Evolutionary conservation across 805 yeast species (phyloP).

Genomic region (Candida pini): DNA sequence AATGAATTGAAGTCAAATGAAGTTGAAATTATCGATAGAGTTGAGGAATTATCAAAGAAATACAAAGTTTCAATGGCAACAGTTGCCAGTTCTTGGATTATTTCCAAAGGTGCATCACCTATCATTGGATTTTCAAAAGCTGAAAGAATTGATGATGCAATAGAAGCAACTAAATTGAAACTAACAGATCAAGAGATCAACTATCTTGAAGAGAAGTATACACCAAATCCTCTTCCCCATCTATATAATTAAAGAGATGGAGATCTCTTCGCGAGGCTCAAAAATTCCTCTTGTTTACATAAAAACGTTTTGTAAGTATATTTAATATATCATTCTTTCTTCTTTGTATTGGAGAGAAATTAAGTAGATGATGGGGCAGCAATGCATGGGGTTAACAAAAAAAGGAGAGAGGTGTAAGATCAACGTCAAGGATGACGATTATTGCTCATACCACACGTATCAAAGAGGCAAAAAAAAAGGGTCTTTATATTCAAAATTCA

Average conservation of each 20-base stretch:
- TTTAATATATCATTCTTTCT: too few relatives aligned
- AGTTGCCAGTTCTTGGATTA: conserved; percentile 46
- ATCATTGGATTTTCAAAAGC: too few relatives aligned
- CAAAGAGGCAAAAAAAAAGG: conserved; percentile 6
- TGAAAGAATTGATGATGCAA: conserved; percentile 47
- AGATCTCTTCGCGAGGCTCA: too few relatives aligned
- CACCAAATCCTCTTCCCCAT: too few relatives aligned
- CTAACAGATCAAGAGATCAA: conserved; percentile 34
- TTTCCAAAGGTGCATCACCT: conserved; percentile 44
- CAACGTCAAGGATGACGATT: conserved; percentile 15
- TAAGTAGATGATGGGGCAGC: too few relatives aligned
- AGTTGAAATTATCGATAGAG: conserved; percentile 37
- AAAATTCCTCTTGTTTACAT: too few relatives aligned
- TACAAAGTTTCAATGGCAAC: conserved; percentile 43
- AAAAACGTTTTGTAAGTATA: too few relatives aligned
- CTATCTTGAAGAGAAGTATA: conserved; percentile 35
- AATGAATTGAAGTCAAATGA: too few relatives aligned
- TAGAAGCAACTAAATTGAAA: conserved; percentile 35
- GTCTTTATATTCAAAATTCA: too few relatives aligned
- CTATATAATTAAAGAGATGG: too few relatives aligned
- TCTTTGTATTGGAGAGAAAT: too few relatives aligned
- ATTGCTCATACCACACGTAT: conserved; percentile 31
- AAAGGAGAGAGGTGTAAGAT: conserved; percentile 37
- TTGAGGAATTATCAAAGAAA: conserved; percentile 46
- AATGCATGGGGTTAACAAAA: conserved; percentile 38